A percentile compares a stretch with the other conserved stretches of the same genome.
Conservation (phyloP, 2,329 filamentous ascomycete genomes). For the Alternaria rosae region DNA sequence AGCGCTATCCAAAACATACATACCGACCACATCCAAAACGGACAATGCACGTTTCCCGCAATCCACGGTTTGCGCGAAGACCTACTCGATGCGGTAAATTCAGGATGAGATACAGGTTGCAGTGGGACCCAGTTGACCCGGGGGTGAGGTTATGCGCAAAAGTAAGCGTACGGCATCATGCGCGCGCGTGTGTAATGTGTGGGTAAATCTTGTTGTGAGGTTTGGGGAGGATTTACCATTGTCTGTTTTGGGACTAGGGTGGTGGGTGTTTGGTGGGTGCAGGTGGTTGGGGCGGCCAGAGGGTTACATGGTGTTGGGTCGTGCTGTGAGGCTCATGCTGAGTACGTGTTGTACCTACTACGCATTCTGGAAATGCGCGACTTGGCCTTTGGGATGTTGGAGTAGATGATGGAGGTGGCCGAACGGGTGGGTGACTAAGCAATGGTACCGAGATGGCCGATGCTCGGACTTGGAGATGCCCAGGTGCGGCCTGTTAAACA, state of each 20-base stretch:
- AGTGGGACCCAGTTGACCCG: neutral
- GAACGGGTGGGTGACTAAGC: slow-evolving; percentile 7
- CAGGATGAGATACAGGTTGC: neutral
- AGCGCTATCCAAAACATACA: neutral
- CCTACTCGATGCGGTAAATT: slow-evolving; percentile 1
- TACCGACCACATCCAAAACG: slow-evolving; percentile 2
- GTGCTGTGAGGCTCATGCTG: neutral
- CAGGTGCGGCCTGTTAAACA: neutral
- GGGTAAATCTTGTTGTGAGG: neutral
- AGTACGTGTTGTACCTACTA: neutral
- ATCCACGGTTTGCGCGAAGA: neutral
- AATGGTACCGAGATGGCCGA: slow-evolving; percentile 13
- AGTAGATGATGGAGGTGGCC: neutral
- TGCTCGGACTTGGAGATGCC: slow-evolving; percentile 6
- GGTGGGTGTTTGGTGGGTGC: neutral
- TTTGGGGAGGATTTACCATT: slow-evolving; percentile 7
- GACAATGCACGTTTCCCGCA: slow-evolving; percentile 1
- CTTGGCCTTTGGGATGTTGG: neutral
- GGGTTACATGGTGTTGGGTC: neutral
- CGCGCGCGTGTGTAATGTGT: neutral
- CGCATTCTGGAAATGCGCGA: neutral
- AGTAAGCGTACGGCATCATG: neutral
- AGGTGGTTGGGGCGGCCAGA: neutral
- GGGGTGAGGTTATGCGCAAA: neutral
- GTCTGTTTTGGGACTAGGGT: slow-evolving; percentile 12